Conservation (phyloP, 768 basidiomycete genomes). For the Suillus hirtellus region DNA sequence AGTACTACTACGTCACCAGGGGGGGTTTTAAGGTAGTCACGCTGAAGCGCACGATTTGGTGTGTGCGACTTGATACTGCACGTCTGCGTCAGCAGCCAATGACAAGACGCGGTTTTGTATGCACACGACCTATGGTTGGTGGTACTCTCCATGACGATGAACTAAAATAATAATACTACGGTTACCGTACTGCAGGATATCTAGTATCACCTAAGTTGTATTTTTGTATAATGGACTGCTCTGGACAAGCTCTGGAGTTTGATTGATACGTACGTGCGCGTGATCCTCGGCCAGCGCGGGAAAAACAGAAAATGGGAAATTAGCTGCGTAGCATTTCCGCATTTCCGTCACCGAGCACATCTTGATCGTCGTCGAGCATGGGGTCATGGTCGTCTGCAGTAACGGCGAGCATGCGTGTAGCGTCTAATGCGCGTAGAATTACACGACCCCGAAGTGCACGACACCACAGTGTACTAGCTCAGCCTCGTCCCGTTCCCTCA, state of each 20-base stretch:
- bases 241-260: neutral
- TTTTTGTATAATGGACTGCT: neutral
- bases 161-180: neutral
- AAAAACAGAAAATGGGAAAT: slow-evolving; percentile 10
- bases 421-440: slow-evolving; percentile 11
- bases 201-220: neutral
- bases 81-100: neutral
- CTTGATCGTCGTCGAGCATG: slow-evolving; percentile 21
- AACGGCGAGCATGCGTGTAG: slow-evolving; percentile 19
- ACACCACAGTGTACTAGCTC: slow-evolving; percentile 41
- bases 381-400: slow-evolving; percentile 19
- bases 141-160: neutral
- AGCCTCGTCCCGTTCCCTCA: slow-evolving; percentile 29
- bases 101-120: slow-evolving; percentile 3
- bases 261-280: neutral
- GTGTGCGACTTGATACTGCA: neutral
- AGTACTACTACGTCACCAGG: slow-evolving; percentile 33
- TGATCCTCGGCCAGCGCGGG: slow-evolving; percentile 2
- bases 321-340: neutral
- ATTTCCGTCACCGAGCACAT: neutral
- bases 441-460: slow-evolving; percentile 23
- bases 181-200: neutral
- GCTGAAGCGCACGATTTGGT: neutral
- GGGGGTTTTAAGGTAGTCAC: slow-evolving; percentile 10
- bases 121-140: neutral